Evolutionary conservation across 2,329 filamentous ascomycete species (phyloP), one percentile per base, ranked within the genome.

Genomic region (Monilinia aucupariae): DNA sequence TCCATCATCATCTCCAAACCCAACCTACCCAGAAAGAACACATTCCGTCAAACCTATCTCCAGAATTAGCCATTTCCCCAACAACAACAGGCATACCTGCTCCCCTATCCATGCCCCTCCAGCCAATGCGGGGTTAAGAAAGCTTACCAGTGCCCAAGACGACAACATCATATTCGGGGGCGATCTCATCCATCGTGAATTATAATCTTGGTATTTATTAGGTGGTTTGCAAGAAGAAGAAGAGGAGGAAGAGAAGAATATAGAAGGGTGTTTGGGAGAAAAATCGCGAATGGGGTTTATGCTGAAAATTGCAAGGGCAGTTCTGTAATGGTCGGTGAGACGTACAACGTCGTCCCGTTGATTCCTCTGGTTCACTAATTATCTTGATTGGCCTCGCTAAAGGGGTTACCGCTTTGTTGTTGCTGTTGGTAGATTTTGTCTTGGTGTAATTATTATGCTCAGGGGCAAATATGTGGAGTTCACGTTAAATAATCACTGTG

Each of bases 91-190:
- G 45, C 56, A 49, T 59, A 27, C 13, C 22, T 43, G 37, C 27
- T 58, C 54, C 41, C 54, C 41, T 22, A 53, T 53, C 73, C 50
- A 50, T 71, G 66, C 71, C 68, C 72, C 70, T 70, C 71, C 52
- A 61, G 48, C 22, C 20, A 64, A 71, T 70, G 73, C 75, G 74
- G 77, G 76, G 77, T 77, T 73, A 50, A 61, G 43, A 30, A 58
- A 55, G 39, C 85, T 75, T 82, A 96, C 92, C 92, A 77, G 94
- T 99, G 84, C 94, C 94, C 77, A 99, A 86, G 76, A 99, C 94
- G 76, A 99, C 87, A 78, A 97, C 91, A 85, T 99, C 94, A 85
- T 99, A 99, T 80, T 97, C 92, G 76, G 91, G 90, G 71, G 92
- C 91, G 76, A 99, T 96, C 80, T 97, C 94, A 76, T 97, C 94